Evolutionary conservation across 495 filamentous ascomycete species (phyloP), one percentile per base, ranked within the genome.

Genomic region (Trichoderma asperelloides): DNA sequence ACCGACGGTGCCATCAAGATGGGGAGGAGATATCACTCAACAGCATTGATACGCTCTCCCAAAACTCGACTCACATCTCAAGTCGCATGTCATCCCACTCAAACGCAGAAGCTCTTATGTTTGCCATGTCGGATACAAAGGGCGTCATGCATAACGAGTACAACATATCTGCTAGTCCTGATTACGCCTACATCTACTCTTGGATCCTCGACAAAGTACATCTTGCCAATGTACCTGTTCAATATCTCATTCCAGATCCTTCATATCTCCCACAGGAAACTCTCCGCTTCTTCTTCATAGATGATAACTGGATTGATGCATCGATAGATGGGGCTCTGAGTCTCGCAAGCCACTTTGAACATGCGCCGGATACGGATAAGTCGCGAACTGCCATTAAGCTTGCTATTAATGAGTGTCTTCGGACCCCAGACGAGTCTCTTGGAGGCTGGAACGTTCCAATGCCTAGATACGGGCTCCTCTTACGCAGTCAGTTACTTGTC

Each of bases 271-370:
- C 79, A 0, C n/a, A 49, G 11, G 82, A 84, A 67, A 62, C 64
- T 2, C 62, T 85, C 0, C 78, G 82, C 1, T 78, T 80, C 70
- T 85, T 84, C 70, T 62, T 76, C 64, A 73, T 84, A 33, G 82
- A 84, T 66, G 4, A 65, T 5, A 69, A 68, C 62, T 85, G 82
- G 82, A 57, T 77, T 9, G 78, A 82, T 47, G 68, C 68, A 2
- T 45, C 83, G 2, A 65, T 85, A 12, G 82, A 85, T 67, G 82
- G 82, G 0, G 82, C 74, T 3, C 73, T 85, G 1, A 75, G 71
- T 8, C 25, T 79, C 0, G 80, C 71, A 2, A 84, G 83, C 68
- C 76, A 83, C 68, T 33, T 74, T 0, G 69, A 71, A 3, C 62
- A 69, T 37, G 5, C 33, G 33, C 33, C 33, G 1, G 66, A 68